Evolutionary conservation across 768 basidiomycete genomes (phyloP).

Genomic region (Suillus cothurnatus): DNA sequence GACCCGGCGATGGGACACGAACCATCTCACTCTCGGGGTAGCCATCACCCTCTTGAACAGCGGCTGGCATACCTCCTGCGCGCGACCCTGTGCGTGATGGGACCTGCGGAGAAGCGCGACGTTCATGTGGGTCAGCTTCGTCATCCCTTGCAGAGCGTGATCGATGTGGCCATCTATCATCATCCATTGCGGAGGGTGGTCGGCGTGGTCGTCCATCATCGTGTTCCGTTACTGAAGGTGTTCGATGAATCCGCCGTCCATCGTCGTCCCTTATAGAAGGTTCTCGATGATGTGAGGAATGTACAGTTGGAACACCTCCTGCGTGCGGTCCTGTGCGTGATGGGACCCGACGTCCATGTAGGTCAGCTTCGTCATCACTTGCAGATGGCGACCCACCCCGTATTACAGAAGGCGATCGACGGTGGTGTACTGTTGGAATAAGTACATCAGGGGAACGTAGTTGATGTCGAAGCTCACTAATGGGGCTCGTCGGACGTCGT

Average conservation of each 20-base stretch:
- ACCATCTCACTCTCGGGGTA: slow-evolving; percentile 27
- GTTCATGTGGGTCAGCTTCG: slow-evolving; percentile 1
- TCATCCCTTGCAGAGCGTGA: not conserved
- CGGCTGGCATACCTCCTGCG: slow-evolving; percentile 13
- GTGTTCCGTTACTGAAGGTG: too few species aligned
- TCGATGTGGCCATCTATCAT: too few species aligned
- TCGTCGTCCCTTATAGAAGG: too few species aligned
- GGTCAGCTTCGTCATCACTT: not conserved
- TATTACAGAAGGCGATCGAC: not conserved
- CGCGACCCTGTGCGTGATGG: slow-evolving; percentile 22
- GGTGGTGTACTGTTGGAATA: slow-evolving; percentile 12
- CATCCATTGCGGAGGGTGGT: too few species aligned
- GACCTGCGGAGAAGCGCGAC: slow-evolving; percentile 10
- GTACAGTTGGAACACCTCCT: too few species aligned
- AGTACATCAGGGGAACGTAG: slow-evolving; percentile 14
- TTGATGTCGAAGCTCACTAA: slow-evolving; percentile 7
- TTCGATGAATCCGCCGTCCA: too few species aligned
- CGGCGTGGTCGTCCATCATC: too few species aligned
- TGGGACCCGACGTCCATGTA: too few species aligned
- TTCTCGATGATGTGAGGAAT: too few species aligned
- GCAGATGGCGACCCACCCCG: not conserved
- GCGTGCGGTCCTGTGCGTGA: too few species aligned
- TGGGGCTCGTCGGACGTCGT: slow-evolving; percentile 15
- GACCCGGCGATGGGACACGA: slow-evolving; percentile 20
- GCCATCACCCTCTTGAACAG: slow-evolving; percentile 21